Evolutionary conservation across 345 rosid species (phyloP).

Genomic region (Draba incana): DNA sequence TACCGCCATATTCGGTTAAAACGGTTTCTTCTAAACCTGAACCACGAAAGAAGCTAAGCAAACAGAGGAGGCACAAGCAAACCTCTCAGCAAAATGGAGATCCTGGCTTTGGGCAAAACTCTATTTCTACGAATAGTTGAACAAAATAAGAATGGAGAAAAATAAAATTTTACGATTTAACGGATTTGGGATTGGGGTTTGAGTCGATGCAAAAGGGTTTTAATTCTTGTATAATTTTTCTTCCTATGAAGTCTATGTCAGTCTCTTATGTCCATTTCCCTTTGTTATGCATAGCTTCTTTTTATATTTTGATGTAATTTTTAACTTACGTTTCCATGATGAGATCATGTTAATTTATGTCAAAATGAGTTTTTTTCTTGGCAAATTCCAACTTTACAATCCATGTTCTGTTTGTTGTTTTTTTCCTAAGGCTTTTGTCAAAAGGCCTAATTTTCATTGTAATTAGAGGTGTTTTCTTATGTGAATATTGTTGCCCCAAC

Average conservation of each 20-base stretch:
- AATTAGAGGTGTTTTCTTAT: too few relatives aligned
- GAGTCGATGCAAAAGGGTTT: conserved; percentile 17
- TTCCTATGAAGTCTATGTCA: background rate
- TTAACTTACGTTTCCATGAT: background rate
- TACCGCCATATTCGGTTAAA: conserved; percentile 60
- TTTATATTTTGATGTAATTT: conserved; percentile 21
- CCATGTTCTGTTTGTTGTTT: too few relatives aligned
- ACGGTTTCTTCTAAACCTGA: conserved; percentile 42
- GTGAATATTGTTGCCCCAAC: too few relatives aligned
- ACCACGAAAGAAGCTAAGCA: background rate
- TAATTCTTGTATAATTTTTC: conserved; percentile 21
- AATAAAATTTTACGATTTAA: conserved; percentile 17
- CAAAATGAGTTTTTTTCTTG: background rate
- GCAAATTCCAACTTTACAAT: background rate
- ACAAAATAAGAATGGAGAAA: conserved; percentile 15
- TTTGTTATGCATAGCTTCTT: background rate
- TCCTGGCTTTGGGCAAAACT: conserved; percentile 9
- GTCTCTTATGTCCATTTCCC: background rate
- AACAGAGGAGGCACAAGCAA: background rate
- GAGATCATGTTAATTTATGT: conserved; percentile 2
- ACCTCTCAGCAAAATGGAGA: conserved; percentile 23
- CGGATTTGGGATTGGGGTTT: conserved; percentile 23
- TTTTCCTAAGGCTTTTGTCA: too few relatives aligned
- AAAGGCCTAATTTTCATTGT: too few relatives aligned
- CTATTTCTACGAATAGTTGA: conserved; percentile 22